phyloP scores from a whole-genome alignment of 2,329 filamentous ascomycete genomes.

The Eutypella sp. region DNA sequence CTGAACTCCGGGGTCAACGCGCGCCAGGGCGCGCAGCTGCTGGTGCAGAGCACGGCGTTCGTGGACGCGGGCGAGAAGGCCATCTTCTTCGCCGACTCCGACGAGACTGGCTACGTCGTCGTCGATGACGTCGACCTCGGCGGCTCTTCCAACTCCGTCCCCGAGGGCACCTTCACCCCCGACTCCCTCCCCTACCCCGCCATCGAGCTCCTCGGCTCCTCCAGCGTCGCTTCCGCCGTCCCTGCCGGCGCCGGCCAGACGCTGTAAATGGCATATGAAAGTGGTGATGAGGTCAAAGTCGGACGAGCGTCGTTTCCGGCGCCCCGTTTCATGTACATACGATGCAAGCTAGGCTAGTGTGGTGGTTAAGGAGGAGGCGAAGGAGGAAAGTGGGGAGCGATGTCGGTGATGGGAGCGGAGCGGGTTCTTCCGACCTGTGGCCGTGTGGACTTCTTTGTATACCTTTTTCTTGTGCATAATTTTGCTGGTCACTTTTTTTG shows the following conservation, averaged over 20 bases:
- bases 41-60: slow-evolving; percentile 34
- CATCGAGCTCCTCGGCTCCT: slow-evolving; percentile 40
- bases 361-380: no score
- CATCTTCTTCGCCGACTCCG: slow-evolving; percentile 33
- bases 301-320: neutral
- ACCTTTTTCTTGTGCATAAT: no score
- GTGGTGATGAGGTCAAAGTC: neutral
- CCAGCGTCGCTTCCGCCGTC: slow-evolving; percentile 40
- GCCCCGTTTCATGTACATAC: no score
- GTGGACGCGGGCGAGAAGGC: neutral
- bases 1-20: slow-evolving; percentile 47
- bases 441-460: no score
- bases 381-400: no score
- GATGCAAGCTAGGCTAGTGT: no score
- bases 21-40: slow-evolving; percentile 45
- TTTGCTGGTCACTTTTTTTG: no score
- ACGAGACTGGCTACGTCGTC: slow-evolving; percentile 35
- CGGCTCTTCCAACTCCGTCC: slow-evolving; percentile 41
- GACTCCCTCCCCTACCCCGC: slow-evolving; percentile 48
- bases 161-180: slow-evolving; percentile 41
- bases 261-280: slow-evolving; percentile 16
- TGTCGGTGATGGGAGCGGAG: no score
- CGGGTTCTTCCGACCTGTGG: no score
- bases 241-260: slow-evolving; percentile 33
- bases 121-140: slow-evolving; percentile 40